Evolutionary conservation across 2,329 filamentous ascomycete genomes (phyloP), one percentile per base, ranked within the genome.

Genomic region (Xylariaceae sp.): DNA sequence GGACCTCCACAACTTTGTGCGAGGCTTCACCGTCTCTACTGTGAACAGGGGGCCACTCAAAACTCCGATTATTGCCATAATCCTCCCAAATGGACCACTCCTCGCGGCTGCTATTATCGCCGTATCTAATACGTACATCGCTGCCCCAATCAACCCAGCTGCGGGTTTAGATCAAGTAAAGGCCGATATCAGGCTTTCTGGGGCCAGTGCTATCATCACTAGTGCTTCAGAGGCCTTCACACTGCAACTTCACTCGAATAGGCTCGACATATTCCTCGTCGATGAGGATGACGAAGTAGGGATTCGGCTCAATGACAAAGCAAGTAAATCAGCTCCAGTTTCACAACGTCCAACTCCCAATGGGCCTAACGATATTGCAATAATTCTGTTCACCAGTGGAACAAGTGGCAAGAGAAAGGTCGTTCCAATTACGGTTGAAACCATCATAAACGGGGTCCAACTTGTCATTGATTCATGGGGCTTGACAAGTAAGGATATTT

Each of bases 381-480:
- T 85, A 48, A 74, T 85, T 41, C 74, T 85, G 1, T 84, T 85
- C 65, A 86, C 82, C 0, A 83, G 80, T 56, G 83, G 83, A 16
- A 85, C 82, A 0, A 82, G 78, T 16, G 83, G 82, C 2, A 83
- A 76, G n/a, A 85, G 83, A 68, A 85, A 85, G 67, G 73, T 84
- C 3, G 82, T 85, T 2, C 82, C 82, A 0, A 73, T 84, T 23
- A 79, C 77, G 2, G 71, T 77, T 0, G 78, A 82, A 56, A 79
- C 80, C 3, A 77, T 85, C 47, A 69, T 84, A 7, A 72, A 75
- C 6, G 82, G 82, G 2, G 77, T 82, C 3, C 74, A 77, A 2
- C 80, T 80, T 54, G 81, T 84, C 4, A 78, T 83, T 24, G 76
- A 82, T 16, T 83, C 80, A 0, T 84, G 82, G 79, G 79, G 77